phyloP scores from a whole-genome alignment of 2,329 filamentous ascomycete genomes.

The Neopestalotiopsis clavispora region DNA sequence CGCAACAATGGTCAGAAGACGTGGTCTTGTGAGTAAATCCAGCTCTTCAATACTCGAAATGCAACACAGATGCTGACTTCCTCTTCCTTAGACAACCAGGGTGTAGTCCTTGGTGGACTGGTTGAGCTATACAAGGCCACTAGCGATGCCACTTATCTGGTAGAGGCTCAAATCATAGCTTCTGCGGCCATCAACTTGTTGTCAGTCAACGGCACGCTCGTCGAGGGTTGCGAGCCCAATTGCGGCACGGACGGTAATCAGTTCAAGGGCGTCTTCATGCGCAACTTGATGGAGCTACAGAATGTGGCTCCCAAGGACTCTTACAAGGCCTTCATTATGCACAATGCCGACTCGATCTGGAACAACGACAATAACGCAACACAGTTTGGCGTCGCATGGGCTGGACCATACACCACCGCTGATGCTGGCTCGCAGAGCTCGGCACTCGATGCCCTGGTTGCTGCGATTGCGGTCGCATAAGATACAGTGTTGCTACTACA shows the following conservation, averaged over 20 bases:
- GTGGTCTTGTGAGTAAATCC: conserved; percentile 44
- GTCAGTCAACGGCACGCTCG: conserved; percentile 51
- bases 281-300: conserved; percentile 65
- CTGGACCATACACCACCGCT: conserved; percentile 33
- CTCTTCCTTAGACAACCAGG: conserved; percentile 51
- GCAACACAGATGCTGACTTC: neutral
- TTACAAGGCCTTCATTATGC: conserved; percentile 44
- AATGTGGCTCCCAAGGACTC: conserved; percentile 46
- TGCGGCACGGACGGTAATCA: conserved; percentile 59
- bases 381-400: conserved; percentile 34
- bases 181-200: conserved; percentile 53
- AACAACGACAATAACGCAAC: conserved; percentile 36
- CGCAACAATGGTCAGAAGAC: conserved; percentile 51
- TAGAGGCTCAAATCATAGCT: conserved; percentile 52
- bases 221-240: conserved; percentile 58
- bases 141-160: conserved; percentile 44
- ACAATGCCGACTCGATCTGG: conserved; percentile 41
- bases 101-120: conserved; percentile 57
- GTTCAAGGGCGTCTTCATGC: conserved; percentile 74
- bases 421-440: conserved; percentile 35
- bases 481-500: neutral
- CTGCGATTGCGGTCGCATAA: conserved; percentile 32
- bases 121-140: conserved; percentile 54
- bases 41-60: neutral
- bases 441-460: conserved; percentile 34